Evolutionary conservation across 306 rosid genomes (phyloP), one percentile per base, ranked within the genome.

Genomic region (Trifolium fragiferum): DNA sequence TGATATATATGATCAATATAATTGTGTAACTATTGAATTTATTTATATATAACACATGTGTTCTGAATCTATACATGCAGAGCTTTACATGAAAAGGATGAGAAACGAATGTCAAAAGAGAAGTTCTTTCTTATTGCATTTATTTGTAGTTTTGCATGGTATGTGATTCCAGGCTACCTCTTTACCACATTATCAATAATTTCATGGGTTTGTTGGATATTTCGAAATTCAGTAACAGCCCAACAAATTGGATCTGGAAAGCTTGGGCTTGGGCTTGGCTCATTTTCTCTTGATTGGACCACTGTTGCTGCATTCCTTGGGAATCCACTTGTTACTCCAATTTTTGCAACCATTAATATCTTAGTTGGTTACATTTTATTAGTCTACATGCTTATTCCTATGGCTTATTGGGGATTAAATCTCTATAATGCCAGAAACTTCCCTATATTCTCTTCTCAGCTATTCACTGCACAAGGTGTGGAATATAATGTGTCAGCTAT

Each of bases 221-320:
- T 67, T 19, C 89, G 91, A 5, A 74, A 70, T 3, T 88, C 91
- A 0, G 78, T 90, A 12, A 83, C 78, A 1, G 90, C 90, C 37
- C 96, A 90, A 5, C 91, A 88, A 38, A 51, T 86, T n/a, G 96
- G 96, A 0, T 90, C 96, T 0, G 96, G 93, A 59, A 37, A 44
- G 50, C 16, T 11, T 0, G 96, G 96, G 2, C 90, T 90, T 19
- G 96, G 96, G 4, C 2, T 88, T 5, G 96, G 93, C 10, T 57
- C 89, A 4, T 81, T 90, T 25, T 51, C 89, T 2, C 82, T 89
- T 23, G 93, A 89, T 44, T 89, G 93, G 97, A 73, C 83, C 3
- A 84, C 82, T 64, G 68, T 90, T 7, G 85, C 88, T 50, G 61
- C 90, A 5, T 89, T 77, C 68, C 76, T 77, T 2, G 88, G 84